Evolutionary conservation across 176 grass and related monocot species (phyloP), one percentile per base, ranked within the genome.

Genomic region (Carex kokanica): DNA sequence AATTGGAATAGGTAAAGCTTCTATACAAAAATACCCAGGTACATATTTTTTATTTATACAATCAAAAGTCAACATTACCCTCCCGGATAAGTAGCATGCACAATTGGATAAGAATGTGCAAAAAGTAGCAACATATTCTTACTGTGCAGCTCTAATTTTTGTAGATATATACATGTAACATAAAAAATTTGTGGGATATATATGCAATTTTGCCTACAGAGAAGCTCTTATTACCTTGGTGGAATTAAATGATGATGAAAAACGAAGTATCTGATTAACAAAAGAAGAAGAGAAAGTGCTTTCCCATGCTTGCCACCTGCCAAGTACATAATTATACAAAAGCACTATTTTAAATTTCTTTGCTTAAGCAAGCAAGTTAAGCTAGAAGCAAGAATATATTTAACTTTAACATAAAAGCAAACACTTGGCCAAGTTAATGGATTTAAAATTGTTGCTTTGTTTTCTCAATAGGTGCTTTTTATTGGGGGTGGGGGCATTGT

Each of bases 231-330:
- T 67, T 86, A 99, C 96, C 89, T 99, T 99, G 21, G 93, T 80
- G 36, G 93, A 93, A 71, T 87, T 84, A 70, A 99, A 90, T 82
- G 90, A 88, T 64, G 87, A 86, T 64, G 80, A 92, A 80, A 93
- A 88, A 84, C 68, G 24, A 23, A 90, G 40, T 59, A 95, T 88
- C 56, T 93, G 93, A 67, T 32, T 49, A 78, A 95, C 47, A 88
- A 90, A 83, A n/a, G 65, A 73, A 73, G 87, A 88, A 83, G 82
- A 85, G 70, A 72, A 74, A 86, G 49, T 85, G 60, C 80, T 87
- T 80, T 93, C 89, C 91, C 89, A 90, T 83, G 91, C 92, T 68
- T 95, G 89, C 93, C 93, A 95, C 40, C 96, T 95, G 86, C 43
- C 78, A 81, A 81, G 20, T 64, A 81, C 24, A 63, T 43, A 64